A percentile compares a stretch with the other conserved stretches of the same genome.
Evolutionary conservation across 192 early-diverging fungal genomes (phyloP).

Genomic region (Cladochytrium replicatum): DNA sequence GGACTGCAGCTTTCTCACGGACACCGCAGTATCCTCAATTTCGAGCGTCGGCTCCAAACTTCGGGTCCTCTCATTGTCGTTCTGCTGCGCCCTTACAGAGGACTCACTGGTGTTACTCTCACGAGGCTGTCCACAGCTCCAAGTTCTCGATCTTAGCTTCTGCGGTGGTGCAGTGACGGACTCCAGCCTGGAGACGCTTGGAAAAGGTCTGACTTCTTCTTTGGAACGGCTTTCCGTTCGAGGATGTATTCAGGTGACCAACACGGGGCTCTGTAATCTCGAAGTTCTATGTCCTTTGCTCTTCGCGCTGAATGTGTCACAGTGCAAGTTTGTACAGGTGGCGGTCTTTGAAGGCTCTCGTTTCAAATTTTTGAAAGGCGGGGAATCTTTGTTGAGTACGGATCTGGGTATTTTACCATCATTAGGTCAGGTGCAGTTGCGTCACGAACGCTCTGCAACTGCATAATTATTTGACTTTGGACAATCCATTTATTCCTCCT

Average conservation of each 20-base stretch:
- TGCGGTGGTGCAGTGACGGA: conserved; percentile 70
- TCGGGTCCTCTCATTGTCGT: conserved; percentile 48
- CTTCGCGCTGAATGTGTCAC: too few species aligned
- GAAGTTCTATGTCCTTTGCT: too few species aligned
- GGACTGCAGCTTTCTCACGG: conserved; percentile 71
- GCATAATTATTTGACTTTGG: too few species aligned
- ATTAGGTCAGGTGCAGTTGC: too few species aligned
- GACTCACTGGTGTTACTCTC: conserved; percentile 29
- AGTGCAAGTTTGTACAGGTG: too few species aligned
- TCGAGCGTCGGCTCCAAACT: conserved; percentile 45
- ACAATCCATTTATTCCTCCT: too few species aligned
- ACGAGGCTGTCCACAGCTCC: conserved; percentile 28
- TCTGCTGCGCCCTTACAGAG: conserved; percentile 70
- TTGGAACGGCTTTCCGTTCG: conserved; percentile 46
- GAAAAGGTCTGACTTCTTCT: conserved; percentile 14
- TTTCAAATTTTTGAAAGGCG: too few species aligned
- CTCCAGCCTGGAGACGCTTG: conserved; percentile 32
- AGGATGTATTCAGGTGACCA: conserved; percentile 39
- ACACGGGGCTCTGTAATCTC: too few species aligned
- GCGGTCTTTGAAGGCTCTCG: too few species aligned
- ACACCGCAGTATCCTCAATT: conserved; percentile 46
- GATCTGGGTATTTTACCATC: too few species aligned
- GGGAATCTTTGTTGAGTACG: too few species aligned
- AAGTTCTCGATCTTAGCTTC: conserved; percentile 53
- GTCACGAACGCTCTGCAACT: too few species aligned